Conservation (phyloP, 805 yeast species). For the Wickerhamomyces xylosicus region DNA sequence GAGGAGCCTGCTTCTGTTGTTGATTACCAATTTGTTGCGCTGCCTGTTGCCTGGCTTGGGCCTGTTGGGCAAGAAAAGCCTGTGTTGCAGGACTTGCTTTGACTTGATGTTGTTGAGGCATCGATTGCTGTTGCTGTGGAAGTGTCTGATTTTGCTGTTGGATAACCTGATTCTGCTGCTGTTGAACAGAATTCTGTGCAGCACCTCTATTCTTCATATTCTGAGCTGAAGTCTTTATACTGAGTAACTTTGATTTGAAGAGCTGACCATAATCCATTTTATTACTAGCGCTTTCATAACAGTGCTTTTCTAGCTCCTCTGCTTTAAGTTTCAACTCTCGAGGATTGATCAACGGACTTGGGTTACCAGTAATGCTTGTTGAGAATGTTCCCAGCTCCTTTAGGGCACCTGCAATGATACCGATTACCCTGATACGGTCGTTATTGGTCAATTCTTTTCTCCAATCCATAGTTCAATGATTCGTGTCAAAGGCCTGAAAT, state of each 20-base stretch:
- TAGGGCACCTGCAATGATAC: constrained; percentile 13
- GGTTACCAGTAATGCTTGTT: constrained; percentile 9
- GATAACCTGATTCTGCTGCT: constrained; percentile 19
- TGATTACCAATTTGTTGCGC: constrained; percentile 4
- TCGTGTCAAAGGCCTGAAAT: too few species aligned
- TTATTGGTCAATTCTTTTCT: constrained; percentile 13
- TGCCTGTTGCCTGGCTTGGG: constrained; percentile 38
- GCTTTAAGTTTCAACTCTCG: constrained; percentile 44
- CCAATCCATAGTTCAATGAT: constrained; percentile 16
- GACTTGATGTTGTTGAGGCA: constrained; percentile 8
- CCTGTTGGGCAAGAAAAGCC: constrained; percentile 34
- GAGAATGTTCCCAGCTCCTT: constrained; percentile 10
- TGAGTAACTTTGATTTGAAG: constrained; percentile 21
- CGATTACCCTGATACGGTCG: constrained; percentile 17
- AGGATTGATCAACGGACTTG: constrained; percentile 17
- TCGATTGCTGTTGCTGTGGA: constrained; percentile 16
- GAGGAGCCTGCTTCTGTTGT: constrained; percentile 17
- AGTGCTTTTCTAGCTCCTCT: constrained; percentile 60
- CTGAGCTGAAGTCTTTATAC: constrained; percentile 15
- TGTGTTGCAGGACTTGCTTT: constrained; percentile 20
- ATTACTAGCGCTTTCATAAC: constrained; percentile 46
- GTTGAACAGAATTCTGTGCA: constrained; percentile 4
- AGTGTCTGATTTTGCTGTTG: constrained; percentile 11
- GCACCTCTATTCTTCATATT: neutral
- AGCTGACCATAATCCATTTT: constrained; percentile 48